These are phyloP conservation scores for Vicia sativa DNA, from an alignment of 306 rosid genomes.

Conservation along the genomic window DNA sequence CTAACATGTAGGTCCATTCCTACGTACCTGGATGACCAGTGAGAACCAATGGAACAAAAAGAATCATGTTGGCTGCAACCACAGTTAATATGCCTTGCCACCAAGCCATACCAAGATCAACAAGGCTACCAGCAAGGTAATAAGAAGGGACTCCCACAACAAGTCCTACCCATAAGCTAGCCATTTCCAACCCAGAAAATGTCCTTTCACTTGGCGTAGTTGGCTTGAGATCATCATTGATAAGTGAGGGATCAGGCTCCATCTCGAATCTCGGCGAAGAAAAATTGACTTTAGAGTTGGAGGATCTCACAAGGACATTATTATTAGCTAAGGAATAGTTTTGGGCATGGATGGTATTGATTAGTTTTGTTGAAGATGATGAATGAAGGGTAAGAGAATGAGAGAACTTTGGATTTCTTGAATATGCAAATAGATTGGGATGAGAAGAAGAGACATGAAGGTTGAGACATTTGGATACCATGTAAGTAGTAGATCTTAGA, in stretches of 20 bases:
- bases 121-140: slow-evolving; percentile 88
- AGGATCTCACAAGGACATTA: slow-evolving; percentile 5
- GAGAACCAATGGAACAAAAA: slow-evolving; percentile 62
- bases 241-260: slow-evolving; percentile 53
- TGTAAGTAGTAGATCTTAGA: slow-evolving; percentile 30
- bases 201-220: slow-evolving; percentile 59
- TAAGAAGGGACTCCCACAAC: slow-evolving; percentile 91
- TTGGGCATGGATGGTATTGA: neutral
- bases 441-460: slow-evolving; percentile 41
- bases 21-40: slow-evolving; percentile 78
- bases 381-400: neutral
- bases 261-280: neutral
- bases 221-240: slow-evolving; percentile 80
- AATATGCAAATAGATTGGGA: slow-evolving; percentile 28
- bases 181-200: slow-evolving; percentile 71
- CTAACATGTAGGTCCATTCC: neutral
- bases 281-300: slow-evolving; percentile 20
- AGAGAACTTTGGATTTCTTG: slow-evolving; percentile 30
- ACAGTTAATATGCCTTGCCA: slow-evolving; percentile 94
- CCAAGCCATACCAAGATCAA: slow-evolving; percentile 97
- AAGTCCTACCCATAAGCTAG: slow-evolving; percentile 79
- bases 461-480: slow-evolving; percentile 47
- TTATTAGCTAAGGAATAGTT: neutral
- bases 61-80: slow-evolving; percentile 64
- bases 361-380: slow-evolving; percentile 6